Evolutionary conservation across 441 rosid genomes (phyloP), one percentile per base, ranked within the genome.

Genomic region (Melastoma candidum): DNA sequence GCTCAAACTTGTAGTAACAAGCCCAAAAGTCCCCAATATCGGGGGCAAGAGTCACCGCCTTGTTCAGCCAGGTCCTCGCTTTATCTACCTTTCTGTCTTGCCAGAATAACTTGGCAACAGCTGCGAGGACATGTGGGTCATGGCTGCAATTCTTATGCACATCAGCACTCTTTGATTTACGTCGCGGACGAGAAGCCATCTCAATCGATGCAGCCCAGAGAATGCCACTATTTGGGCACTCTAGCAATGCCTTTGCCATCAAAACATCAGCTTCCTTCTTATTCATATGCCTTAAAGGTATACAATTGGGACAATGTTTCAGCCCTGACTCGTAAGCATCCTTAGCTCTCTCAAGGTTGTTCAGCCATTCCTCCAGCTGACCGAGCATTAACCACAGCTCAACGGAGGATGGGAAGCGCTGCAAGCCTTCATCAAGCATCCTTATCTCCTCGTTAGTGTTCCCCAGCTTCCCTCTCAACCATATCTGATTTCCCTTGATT

Each of bases 161-260:
- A 77, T 92, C 98, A 57, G 65, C 2, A 59, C 87, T 77, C 78
- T 76, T 84, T 58, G 77, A 75, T 78, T 67, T 88, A 12, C 85
- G 83, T 29, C 86, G 85, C 26, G 90, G 87, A 26, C 94, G 84
- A 1, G 97, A 86, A 46, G 68, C 87, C 97, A 88, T 88, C 76
- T 87, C 87, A 39, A 92, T 81, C 1, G 90, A 78, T 3, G 86
- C 82, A 51, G 98, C 98, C 98, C 95, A 88, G 52, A 92, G 64
- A 54, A 85, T 85, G 54, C 97, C 98, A 73, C 95, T 88, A 43
- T 44, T 77, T 6, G 97, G 95, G 65, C 98, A 92, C 72, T 75
- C 98, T 72, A 88, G 98, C 68, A 92, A 72, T 50, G 94, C 98
- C 81, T 84, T 92, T 4, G 98, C 85, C 97, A 92, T 88, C 76